Percentiles rank a stretch among this genome's conserved stretches.
phyloP scores from a whole-genome alignment of 495 filamentous ascomycete species.

The Xylaria intraflava region DNA sequence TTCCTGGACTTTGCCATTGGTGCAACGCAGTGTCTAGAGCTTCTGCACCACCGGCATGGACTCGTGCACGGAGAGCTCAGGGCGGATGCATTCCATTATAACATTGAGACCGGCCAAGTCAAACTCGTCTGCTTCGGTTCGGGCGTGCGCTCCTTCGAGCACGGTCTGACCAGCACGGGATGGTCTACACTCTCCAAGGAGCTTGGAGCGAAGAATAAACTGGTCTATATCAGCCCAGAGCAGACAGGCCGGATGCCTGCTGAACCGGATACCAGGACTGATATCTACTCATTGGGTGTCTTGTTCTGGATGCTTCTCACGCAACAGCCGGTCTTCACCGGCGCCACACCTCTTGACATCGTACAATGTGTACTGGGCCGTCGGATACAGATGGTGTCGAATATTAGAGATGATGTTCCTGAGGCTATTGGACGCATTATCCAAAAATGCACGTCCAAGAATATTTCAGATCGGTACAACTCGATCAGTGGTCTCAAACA shows the following conservation, averaged over 20 bases:
- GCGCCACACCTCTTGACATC: slow-evolving; percentile 72
- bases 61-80: slow-evolving; percentile 84
- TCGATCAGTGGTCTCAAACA: slow-evolving; percentile 74
- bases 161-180: slow-evolving; percentile 74
- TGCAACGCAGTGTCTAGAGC: slow-evolving; percentile 74
- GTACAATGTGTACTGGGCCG: slow-evolving; percentile 78
- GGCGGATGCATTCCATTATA: slow-evolving; percentile 82
- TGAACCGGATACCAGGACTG: slow-evolving; percentile 81
- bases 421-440: slow-evolving; percentile 74
- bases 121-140: slow-evolving; percentile 80
- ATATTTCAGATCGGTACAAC: slow-evolving; percentile 75
- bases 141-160: slow-evolving; percentile 77
- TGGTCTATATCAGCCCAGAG: slow-evolving; percentile 83
- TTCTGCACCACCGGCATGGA: slow-evolving; percentile 74
- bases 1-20: slow-evolving; percentile 89
- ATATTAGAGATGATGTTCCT: slow-evolving; percentile 69
- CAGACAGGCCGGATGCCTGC: slow-evolving; percentile 86
- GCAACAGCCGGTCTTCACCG: slow-evolving; percentile 69
- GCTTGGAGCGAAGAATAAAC: slow-evolving; percentile 72
- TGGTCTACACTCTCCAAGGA: slow-evolving; percentile 77
- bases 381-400: slow-evolving; percentile 65
- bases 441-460: slow-evolving; percentile 84
- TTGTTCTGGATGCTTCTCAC: slow-evolving; percentile 81
- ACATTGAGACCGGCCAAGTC: slow-evolving; percentile 57
- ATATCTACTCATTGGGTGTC: slow-evolving; percentile 83